These are phyloP conservation scores for Leccinum fibrillosum DNA, from an alignment of 768 basidiomycete species.

Conservation along the genomic window DNA sequence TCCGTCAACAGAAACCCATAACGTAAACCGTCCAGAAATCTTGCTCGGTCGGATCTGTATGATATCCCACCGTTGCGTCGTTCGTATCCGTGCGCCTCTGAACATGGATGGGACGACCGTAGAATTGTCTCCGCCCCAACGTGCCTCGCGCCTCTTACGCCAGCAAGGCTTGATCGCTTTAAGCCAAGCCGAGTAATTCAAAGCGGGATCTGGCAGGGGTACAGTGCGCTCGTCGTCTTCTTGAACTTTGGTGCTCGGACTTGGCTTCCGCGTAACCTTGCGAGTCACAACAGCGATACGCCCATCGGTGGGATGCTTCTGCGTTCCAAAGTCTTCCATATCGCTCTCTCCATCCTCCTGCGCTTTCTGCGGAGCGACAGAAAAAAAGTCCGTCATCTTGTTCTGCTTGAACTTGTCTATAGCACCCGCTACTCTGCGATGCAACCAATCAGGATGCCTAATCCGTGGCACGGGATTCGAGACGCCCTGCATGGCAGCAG, in stretches of 20 bases:
- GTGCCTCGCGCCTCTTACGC: conserved; percentile 56
- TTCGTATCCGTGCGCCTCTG: conserved; percentile 52
- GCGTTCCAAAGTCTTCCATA: conserved; percentile 57
- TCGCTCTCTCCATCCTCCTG: conserved; percentile 33
- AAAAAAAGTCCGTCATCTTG: conserved; percentile 94
- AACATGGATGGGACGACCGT: conserved; percentile 71
- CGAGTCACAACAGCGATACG: conserved; percentile 55
- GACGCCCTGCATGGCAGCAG: conserved; percentile 97
- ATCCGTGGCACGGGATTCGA: conserved; percentile 95
- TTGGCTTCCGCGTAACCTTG: conserved; percentile 40
- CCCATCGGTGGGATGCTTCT: conserved; percentile 25
- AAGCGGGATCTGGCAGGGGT: conserved; percentile 60
- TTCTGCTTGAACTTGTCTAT: conserved; percentile 99
- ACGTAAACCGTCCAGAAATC: conserved; percentile 73
- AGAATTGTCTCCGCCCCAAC: conserved; percentile 39
- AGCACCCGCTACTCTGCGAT: conserved; percentile 81
- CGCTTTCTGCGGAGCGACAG: conserved; percentile 13
- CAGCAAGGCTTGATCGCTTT: conserved; percentile 74
- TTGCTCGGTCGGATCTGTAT: conserved; percentile 82
- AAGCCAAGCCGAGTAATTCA: conserved; percentile 75
- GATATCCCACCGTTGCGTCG: conserved; percentile 83
- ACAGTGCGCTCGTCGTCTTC: conserved; percentile 18
- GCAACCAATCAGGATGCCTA: conserved; percentile 96
- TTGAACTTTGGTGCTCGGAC: conserved; percentile 40
- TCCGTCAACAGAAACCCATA: conserved; percentile 85